Conservation (phyloP, 441 rosid genomes). For the Cnidoscolus chayamansa region DNA sequence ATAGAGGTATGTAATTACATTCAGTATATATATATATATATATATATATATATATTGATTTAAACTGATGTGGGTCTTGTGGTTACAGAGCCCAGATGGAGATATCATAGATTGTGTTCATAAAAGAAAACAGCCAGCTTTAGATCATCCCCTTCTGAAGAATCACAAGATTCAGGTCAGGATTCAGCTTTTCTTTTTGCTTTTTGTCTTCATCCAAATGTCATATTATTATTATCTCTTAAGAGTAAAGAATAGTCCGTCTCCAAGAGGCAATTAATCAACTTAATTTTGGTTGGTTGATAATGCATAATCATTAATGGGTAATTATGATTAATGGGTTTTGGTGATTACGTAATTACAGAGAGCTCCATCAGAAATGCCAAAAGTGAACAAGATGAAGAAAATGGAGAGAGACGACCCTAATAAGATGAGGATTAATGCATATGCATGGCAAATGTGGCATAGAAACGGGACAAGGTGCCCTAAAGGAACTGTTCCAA, state of each 20-base stretch:
- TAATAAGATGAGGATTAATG: conserved; percentile 8
- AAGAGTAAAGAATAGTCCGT: neutral
- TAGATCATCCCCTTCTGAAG: conserved; percentile 87
- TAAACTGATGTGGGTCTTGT: no score
- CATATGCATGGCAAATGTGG: conserved; percentile 74
- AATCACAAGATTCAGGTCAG: conserved; percentile 93
- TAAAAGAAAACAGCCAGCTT: conserved; percentile 82
- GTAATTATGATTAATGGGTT: neutral
- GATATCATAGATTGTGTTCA: conserved; percentile 87
- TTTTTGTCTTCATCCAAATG: no score
- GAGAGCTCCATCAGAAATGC: conserved; percentile 64
- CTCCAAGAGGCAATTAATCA: neutral
- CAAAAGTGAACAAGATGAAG: conserved; percentile 34
- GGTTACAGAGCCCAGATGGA: conserved; percentile 86
- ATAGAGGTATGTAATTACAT: conserved; percentile 47
- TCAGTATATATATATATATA: neutral
- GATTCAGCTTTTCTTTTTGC: no score
- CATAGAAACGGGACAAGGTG: conserved; percentile 68
- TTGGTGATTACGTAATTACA: conserved; percentile 16
- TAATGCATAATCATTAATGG: neutral
- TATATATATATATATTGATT: no score
- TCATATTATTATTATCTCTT: no score
- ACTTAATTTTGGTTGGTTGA: no score
- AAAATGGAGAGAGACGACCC: conserved; percentile 25
- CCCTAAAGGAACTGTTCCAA: conserved; percentile 69